phyloP scores from a whole-genome alignment of 2,329 filamentous ascomycete genomes.

The Dothistroma septosporum region DNA sequence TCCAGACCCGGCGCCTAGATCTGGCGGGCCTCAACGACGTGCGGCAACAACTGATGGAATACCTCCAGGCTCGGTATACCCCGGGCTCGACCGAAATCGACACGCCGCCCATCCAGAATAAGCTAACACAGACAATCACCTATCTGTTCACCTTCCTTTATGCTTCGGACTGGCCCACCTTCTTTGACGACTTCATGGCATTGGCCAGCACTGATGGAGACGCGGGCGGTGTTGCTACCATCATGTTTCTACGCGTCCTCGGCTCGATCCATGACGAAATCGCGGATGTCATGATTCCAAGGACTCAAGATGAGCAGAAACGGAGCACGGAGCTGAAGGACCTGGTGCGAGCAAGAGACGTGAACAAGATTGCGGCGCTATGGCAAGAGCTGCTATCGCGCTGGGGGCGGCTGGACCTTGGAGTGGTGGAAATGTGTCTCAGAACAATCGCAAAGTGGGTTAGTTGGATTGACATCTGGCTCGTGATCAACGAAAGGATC shows the following conservation, averaged over 20 bases:
- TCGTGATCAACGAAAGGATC: slow-evolving; percentile 87
- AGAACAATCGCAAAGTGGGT: slow-evolving; percentile 96
- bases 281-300: slow-evolving; percentile 80
- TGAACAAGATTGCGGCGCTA: slow-evolving; percentile 78
- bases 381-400: slow-evolving; percentile 87
- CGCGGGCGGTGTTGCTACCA: slow-evolving; percentile 62
- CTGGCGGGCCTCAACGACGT: slow-evolving; percentile 67
- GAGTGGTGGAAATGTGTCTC: slow-evolving; percentile 81
- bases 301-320: slow-evolving; percentile 73
- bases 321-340: slow-evolving; percentile 90
- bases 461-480: slow-evolving; percentile 94
- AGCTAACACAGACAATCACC: slow-evolving; percentile 91
- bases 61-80: slow-evolving; percentile 72
- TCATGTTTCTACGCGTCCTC: slow-evolving; percentile 84
- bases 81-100: slow-evolving; percentile 57
- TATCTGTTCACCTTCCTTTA: slow-evolving; percentile 89
- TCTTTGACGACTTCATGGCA: slow-evolving; percentile 83
- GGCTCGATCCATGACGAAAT: slow-evolving; percentile 95
- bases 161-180: slow-evolving; percentile 77
- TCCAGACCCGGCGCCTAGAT: slow-evolving; percentile 75
- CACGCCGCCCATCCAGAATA: slow-evolving; percentile 80
- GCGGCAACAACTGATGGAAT: slow-evolving; percentile 75
- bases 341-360: slow-evolving; percentile 77
- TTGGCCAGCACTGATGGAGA: slow-evolving; percentile 62
- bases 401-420: slow-evolving; percentile 63